These are phyloP conservation scores for Quercus bicolor DNA, from an alignment of 306 rosid species.

Conservation along the genomic window DNA sequence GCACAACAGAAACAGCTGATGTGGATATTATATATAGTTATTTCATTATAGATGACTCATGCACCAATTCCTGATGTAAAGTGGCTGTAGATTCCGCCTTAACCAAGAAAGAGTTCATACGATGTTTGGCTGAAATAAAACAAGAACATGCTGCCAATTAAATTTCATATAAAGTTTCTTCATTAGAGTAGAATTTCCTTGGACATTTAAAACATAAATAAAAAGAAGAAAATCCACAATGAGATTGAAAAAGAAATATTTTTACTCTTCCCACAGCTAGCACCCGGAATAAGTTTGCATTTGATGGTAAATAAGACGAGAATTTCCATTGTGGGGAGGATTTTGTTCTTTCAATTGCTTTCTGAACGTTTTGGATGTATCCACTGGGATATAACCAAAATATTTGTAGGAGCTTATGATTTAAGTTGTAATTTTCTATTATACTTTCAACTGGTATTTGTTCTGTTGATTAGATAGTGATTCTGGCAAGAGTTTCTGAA, in stretches of 20 bases:
- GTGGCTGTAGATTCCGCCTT: neutral
- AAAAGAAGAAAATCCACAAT: neutral
- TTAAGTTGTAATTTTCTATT: too few species aligned
- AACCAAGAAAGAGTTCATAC: neutral
- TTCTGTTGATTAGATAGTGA: too few species aligned
- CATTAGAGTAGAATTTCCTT: neutral
- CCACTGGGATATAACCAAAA: too few species aligned
- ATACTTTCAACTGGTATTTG: too few species aligned
- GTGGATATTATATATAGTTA: neutral
- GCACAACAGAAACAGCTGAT: neutral
- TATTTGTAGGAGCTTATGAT: too few species aligned
- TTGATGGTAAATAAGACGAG: neutral
- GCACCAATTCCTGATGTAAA: neutral
- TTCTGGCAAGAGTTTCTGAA: too few species aligned
- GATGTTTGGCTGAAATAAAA: neutral
- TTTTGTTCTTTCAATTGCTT: too few species aligned
- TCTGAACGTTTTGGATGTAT: too few species aligned
- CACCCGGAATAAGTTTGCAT: neutral
- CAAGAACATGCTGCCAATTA: neutral
- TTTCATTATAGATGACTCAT: neutral
- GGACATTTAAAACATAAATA: neutral
- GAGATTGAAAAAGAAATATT: neutral
- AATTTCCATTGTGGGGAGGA: too few species aligned
- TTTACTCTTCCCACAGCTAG: neutral
- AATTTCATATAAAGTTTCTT: neutral